Conservation (phyloP, 1,284 basidiomycete species). For the Sporisorium scitamineum region DNA sequence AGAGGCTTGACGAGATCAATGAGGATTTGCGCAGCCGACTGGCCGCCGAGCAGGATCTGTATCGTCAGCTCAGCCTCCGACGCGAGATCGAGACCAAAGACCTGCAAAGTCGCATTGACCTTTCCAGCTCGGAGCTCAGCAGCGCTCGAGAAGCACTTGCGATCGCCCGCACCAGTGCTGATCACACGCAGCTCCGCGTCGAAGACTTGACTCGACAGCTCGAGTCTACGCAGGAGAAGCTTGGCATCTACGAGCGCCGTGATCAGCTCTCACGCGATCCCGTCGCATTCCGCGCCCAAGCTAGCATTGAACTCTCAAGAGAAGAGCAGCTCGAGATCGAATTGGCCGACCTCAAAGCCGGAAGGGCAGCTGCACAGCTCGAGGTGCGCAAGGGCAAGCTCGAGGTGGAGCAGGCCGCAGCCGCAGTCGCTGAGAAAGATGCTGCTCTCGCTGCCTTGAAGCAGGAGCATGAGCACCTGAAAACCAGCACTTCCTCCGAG, state of each 20-base stretch:
- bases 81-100: conserved; percentile 85
- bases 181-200: conserved; percentile 81
- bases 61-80: conserved; percentile 79
- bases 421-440: conserved; percentile 78
- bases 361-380: conserved; percentile 62
- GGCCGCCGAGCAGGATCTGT: conserved; percentile 82
- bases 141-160: conserved; percentile 80
- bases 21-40: conserved; percentile 81
- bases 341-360: conserved; percentile 74
- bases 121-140: conserved; percentile 77
- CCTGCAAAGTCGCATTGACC: conserved; percentile 80
- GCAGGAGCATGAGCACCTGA: conserved; percentile 80
- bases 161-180: conserved; percentile 82
- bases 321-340: conserved; percentile 86
- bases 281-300: conserved; percentile 33
- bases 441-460: conserved; percentile 74
- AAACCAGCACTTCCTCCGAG: conserved; percentile 31
- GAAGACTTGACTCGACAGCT: conserved; percentile 79
- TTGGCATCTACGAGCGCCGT: conserved; percentile 85
- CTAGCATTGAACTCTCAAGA: conserved; percentile 71
- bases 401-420: conserved; percentile 83
- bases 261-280: conserved; percentile 50
- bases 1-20: conserved; percentile 75
- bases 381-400: conserved; percentile 74
- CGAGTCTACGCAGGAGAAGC: conserved; percentile 82